Percentiles rank a stretch among this genome's conserved stretches.
Conservation (phyloP, 2,329 filamentous ascomycete genomes). For the Claviceps arundinis region DNA sequence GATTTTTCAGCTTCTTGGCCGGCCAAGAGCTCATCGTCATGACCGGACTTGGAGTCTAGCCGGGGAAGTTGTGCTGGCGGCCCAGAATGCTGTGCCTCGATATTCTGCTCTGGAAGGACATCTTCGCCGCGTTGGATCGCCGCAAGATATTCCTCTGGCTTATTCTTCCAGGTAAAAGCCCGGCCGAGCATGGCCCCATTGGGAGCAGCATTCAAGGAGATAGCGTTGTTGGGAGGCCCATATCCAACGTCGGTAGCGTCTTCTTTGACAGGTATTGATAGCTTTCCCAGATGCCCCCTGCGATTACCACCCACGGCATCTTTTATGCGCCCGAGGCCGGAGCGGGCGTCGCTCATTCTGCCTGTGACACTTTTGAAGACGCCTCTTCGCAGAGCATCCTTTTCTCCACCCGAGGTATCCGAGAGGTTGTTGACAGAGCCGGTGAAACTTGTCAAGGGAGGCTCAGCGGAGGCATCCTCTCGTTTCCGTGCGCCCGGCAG, state of each 20-base stretch:
- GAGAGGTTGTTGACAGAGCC: slow-evolving; percentile 32
- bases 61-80: slow-evolving; percentile 15
- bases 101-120: slow-evolving; percentile 12
- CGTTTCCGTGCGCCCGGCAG: slow-evolving; percentile 24
- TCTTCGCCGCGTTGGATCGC: slow-evolving; percentile 25
- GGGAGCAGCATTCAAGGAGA: slow-evolving; percentile 8
- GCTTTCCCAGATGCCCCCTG: slow-evolving; percentile 39
- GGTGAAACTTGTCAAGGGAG: slow-evolving; percentile 30
- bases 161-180: slow-evolving; percentile 51
- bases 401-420: slow-evolving; percentile 35
- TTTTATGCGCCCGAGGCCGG: slow-evolving; percentile 73
- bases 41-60: slow-evolving; percentile 9
- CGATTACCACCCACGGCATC: slow-evolving; percentile 58
- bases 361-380: slow-evolving; percentile 70
- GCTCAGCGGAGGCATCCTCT: slow-evolving; percentile 28
- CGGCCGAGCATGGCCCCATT: slow-evolving; percentile 24
- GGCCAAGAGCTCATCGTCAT: slow-evolving; percentile 15
- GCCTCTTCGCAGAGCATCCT: slow-evolving; percentile 46
- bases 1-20: slow-evolving; percentile 12
- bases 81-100: slow-evolving; percentile 14
- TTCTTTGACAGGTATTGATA: slow-evolving; percentile 36
- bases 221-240: slow-evolving; percentile 4
- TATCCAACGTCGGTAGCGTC: slow-evolving; percentile 28
- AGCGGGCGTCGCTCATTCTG: slow-evolving; percentile 67
- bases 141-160: slow-evolving; percentile 44